Evolutionary conservation across 2,329 filamentous ascomycete species (phyloP).

Genomic region (Ophiosphaerella narmari): DNA sequence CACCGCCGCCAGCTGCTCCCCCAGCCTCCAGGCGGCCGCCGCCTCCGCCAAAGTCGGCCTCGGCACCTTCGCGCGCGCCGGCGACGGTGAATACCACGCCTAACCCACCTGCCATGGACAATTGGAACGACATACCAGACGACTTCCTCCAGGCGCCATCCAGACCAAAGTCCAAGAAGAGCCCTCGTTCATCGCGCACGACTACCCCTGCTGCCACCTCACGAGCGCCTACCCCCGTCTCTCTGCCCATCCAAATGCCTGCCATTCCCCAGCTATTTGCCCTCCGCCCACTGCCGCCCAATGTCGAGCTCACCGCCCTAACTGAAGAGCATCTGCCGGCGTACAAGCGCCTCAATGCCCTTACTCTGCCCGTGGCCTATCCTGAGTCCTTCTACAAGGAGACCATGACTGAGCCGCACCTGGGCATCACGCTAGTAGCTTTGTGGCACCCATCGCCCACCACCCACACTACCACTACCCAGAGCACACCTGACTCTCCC

Average conservation of each 20-base stretch:
- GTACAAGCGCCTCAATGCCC: slow-evolving; percentile 61
- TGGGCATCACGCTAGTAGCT: slow-evolving; percentile 63
- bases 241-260: slow-evolving; percentile 9
- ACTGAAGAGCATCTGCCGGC: slow-evolving; percentile 59
- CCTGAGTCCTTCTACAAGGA: slow-evolving; percentile 65
- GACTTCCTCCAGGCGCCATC: slow-evolving; percentile 31
- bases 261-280: slow-evolving; percentile 25
- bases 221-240: slow-evolving; percentile 19
- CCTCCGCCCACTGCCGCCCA: slow-evolving; percentile 48
- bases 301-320: slow-evolving; percentile 59
- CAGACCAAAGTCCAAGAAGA: slow-evolving; percentile 29
- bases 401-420: slow-evolving; percentile 59
- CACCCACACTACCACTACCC: not conserved
- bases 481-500: slow-evolving; percentile 25
- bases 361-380: slow-evolving; percentile 66
- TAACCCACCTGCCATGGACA: slow-evolving; percentile 22
- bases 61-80: slow-evolving; percentile 21
- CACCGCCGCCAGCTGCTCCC: slow-evolving; percentile 7
- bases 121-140: slow-evolving; percentile 37
- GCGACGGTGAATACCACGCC: slow-evolving; percentile 14
- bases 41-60: slow-evolving; percentile 25
- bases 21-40: slow-evolving; percentile 15
- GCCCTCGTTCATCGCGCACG: slow-evolving; percentile 25
- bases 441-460: slow-evolving; percentile 53
- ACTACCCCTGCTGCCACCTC: slow-evolving; percentile 21